phyloP scores from a whole-genome alignment of 352 stramenopile genomes.

The Globisporangium cylindrosporum region DNA sequence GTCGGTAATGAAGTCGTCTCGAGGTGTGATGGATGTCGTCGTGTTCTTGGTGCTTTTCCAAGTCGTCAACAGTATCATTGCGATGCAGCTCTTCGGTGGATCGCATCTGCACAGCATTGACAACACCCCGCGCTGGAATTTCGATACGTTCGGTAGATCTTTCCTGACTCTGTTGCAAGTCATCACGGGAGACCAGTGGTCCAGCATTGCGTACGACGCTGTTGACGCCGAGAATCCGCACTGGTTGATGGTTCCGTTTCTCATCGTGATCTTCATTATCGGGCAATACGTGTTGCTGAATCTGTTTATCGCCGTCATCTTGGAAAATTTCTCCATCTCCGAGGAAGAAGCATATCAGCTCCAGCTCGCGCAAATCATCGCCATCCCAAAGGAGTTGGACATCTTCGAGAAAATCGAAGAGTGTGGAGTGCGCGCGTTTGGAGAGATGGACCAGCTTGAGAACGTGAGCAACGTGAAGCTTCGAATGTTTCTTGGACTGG shows the following conservation, averaged over 20 bases:
- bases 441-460: slow-evolving; percentile 76
- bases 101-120: slow-evolving; percentile 38
- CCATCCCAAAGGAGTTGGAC: slow-evolving; percentile 76
- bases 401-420: slow-evolving; percentile 85
- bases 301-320: slow-evolving; percentile 80
- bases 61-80: slow-evolving; percentile 70
- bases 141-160: slow-evolving; percentile 64
- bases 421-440: slow-evolving; percentile 66
- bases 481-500: slow-evolving; percentile 71
- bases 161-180: slow-evolving; percentile 80
- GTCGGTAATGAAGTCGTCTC: slow-evolving; percentile 75
- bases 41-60: slow-evolving; percentile 77
- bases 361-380: slow-evolving; percentile 83
- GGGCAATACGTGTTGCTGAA: slow-evolving; percentile 81
- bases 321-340: slow-evolving; percentile 81
- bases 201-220: slow-evolving; percentile 70
- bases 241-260: slow-evolving; percentile 69
- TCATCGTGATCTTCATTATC: slow-evolving; percentile 73
- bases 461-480: slow-evolving; percentile 81
- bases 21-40: slow-evolving; percentile 72
- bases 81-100: slow-evolving; percentile 77
- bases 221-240: slow-evolving; percentile 66
- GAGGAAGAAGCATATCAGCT: slow-evolving; percentile 82
- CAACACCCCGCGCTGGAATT: slow-evolving; percentile 70
- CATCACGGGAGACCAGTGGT: slow-evolving; percentile 78